A percentile compares a stretch with the other conserved stretches of the same genome.
Conservation (phyloP, 306 rosid species). For the Chamaecrista fasciculata region DNA sequence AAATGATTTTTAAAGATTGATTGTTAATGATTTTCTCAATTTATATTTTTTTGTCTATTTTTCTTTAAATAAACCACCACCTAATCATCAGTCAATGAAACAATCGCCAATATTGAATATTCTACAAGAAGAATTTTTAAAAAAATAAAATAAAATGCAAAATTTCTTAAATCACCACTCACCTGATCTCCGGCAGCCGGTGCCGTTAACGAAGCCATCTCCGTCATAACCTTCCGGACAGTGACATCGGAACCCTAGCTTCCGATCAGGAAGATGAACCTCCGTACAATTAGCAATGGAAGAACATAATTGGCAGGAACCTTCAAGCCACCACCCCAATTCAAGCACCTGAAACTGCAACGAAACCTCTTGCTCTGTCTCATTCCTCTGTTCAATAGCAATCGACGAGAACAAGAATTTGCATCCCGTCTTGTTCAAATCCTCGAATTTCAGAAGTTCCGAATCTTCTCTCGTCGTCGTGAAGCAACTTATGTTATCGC, state of each 20-base stretch:
- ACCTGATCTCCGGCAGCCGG: slow-evolving; percentile 70
- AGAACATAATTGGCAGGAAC: slow-evolving; percentile 25
- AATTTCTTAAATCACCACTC: slow-evolving; percentile 21
- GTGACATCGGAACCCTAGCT: slow-evolving; percentile 49
- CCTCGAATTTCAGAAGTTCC: slow-evolving; percentile 9
- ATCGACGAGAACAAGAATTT: slow-evolving; percentile 50
- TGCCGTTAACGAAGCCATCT: slow-evolving; percentile 54
- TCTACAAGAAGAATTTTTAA: slow-evolving; percentile 17
- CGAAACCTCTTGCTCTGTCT: slow-evolving; percentile 23
- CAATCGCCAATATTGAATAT: slow-evolving; percentile 20
- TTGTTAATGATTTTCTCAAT: no score
- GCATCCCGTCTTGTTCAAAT: slow-evolving; percentile 27
- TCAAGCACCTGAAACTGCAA: slow-evolving; percentile 57
- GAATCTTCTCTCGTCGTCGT: background rate
- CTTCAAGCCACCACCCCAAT: slow-evolving; percentile 76
- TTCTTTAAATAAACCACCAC: slow-evolving; percentile 11
- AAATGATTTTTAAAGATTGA: no score
- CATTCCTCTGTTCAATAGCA: slow-evolving; percentile 31
- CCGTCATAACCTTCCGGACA: slow-evolving; percentile 57
- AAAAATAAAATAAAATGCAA: slow-evolving; percentile 6
- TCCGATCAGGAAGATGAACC: background rate
- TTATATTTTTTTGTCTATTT: no score
- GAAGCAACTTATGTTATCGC: slow-evolving; percentile 54
- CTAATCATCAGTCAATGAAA: slow-evolving; percentile 23
- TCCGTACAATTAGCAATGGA: slow-evolving; percentile 5